These are phyloP conservation scores for Schizonepeta tenuifolia DNA, from an alignment of 257 asterid genomes.

Conservation along the genomic window DNA sequence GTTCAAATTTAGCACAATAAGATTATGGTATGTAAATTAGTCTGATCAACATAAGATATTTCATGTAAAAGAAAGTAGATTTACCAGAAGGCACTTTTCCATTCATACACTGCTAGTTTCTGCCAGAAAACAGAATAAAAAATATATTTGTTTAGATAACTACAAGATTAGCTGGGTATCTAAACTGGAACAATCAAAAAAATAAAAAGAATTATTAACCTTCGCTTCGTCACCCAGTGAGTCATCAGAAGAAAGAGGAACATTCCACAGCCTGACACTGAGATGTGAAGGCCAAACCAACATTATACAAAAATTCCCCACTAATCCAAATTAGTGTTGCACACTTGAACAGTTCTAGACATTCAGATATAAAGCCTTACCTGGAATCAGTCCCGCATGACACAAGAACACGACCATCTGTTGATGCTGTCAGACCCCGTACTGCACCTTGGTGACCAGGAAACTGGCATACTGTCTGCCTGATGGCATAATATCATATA, in stretches of 20 bases:
- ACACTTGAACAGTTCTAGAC: constrained; percentile 12
- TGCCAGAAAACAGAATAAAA: constrained; percentile 44
- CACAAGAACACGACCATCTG: constrained; percentile 86
- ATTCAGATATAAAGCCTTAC: constrained; percentile 52
- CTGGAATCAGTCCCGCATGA: constrained; percentile 97
- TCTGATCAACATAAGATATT: not conserved
- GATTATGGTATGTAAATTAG: not conserved
- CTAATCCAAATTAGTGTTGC: constrained; percentile 8
- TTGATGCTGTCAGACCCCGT: constrained; percentile 79
- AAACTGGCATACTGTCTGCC: constrained; percentile 87
- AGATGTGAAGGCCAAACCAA: constrained; percentile 31
- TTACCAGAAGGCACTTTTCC: constrained; percentile 91
- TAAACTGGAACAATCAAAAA: constrained; percentile 17
- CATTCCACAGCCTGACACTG: constrained; percentile 94
- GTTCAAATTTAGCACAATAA: not conserved
- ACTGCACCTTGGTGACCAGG: constrained; percentile 98
- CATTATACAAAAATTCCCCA: constrained; percentile 19
- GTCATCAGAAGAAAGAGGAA: constrained; percentile 60
- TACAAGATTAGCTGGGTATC: constrained; percentile 18
- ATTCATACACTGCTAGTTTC: constrained; percentile 71
- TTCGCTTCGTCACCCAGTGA: constrained; percentile 43
- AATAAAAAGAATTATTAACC: constrained; percentile 47
- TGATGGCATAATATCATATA: constrained; percentile 36
- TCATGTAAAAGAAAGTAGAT: constrained; percentile 21
- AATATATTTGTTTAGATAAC: constrained; percentile 30